These are phyloP conservation scores for Pleurotus eryngii DNA, from an alignment of 768 basidiomycete genomes.

Conservation along the genomic window DNA sequence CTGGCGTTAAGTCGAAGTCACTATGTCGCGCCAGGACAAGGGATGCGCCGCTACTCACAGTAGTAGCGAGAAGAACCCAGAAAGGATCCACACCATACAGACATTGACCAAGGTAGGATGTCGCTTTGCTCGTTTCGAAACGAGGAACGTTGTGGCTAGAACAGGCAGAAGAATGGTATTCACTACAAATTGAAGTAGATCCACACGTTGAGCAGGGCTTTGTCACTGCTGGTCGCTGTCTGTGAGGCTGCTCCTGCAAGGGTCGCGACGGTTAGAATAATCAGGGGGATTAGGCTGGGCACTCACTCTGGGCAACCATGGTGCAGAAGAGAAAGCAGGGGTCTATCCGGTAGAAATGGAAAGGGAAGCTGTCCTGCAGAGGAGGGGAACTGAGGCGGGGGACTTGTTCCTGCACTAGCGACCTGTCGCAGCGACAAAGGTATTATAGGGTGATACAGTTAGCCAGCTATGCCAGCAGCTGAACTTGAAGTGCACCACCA, in stretches of 20 bases:
- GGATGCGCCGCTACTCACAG: slow-evolving; percentile 29
- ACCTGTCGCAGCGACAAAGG: not conserved
- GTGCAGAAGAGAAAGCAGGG: slow-evolving; percentile 3
- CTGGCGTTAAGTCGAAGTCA: slow-evolving; percentile 12
- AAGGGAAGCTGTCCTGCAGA: slow-evolving; percentile 19
- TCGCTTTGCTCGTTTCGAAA: slow-evolving; percentile 33
- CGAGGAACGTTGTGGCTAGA: slow-evolving; percentile 41
- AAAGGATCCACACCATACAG: slow-evolving; percentile 45
- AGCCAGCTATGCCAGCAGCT: slow-evolving; percentile 2
- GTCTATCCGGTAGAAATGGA: slow-evolving; percentile 20
- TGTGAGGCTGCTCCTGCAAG: slow-evolving; percentile 19
- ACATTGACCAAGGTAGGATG: slow-evolving; percentile 44
- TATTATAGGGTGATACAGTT: not conserved
- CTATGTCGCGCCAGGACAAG: not conserved
- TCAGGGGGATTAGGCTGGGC: too few relatives aligned
- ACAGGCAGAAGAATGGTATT: slow-evolving; percentile 43
- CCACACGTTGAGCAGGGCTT: slow-evolving; percentile 33
- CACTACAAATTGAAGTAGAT: slow-evolving; percentile 44
- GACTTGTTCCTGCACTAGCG: not conserved
- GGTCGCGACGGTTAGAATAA: too few relatives aligned
- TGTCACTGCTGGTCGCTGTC: slow-evolving; percentile 19
- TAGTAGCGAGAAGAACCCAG: slow-evolving; percentile 38
- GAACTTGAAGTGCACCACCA: not conserved
- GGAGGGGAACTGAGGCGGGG: not conserved
- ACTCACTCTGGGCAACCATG: too few relatives aligned